Percentiles rank a stretch among this genome's conserved stretches.
These are phyloP conservation scores for Penicillium alfredii DNA, from an alignment of 495 filamentous ascomycete genomes.

Conservation along the genomic window DNA sequence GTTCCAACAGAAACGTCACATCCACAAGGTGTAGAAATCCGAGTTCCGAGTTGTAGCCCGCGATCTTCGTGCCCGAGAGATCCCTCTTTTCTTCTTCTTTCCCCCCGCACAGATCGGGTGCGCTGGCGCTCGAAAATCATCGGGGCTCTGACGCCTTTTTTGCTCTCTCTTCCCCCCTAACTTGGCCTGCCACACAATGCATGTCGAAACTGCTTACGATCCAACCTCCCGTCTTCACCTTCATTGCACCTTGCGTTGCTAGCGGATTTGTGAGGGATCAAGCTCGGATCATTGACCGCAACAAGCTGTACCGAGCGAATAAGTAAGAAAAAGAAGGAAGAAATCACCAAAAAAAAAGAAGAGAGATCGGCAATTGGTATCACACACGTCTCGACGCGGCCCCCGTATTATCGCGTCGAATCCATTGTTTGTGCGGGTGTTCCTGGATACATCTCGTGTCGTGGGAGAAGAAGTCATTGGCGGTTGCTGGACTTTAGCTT, in stretches of 20 bases:
- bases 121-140: slow-evolving; percentile 14
- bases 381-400: no score
- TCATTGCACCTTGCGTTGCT: slow-evolving; percentile 30
- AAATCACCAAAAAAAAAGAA: no score
- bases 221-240: slow-evolving; percentile 15
- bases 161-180: not conserved
- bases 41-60: no score
- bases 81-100: not conserved
- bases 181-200: slow-evolving; percentile 28
- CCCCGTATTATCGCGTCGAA: no score
- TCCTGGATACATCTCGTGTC: no score
- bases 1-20: no score
- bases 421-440: slow-evolving; percentile 4
- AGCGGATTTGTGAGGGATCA: slow-evolving; percentile 9
- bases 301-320: slow-evolving; percentile 4
- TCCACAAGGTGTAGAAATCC: no score
- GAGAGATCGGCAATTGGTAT: no score
- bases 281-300: slow-evolving; percentile 1
- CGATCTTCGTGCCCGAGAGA: slow-evolving; percentile 3
- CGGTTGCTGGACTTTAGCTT: no score
- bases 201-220: slow-evolving; percentile 18
- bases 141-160: no score
- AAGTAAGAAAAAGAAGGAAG: no score
- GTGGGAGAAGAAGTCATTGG: slow-evolving; percentile 1
- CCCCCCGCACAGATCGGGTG: slow-evolving; percentile 11